These are phyloP conservation scores for Corylus avellana DNA, from an alignment of 306 rosid species.

Conservation along the genomic window DNA sequence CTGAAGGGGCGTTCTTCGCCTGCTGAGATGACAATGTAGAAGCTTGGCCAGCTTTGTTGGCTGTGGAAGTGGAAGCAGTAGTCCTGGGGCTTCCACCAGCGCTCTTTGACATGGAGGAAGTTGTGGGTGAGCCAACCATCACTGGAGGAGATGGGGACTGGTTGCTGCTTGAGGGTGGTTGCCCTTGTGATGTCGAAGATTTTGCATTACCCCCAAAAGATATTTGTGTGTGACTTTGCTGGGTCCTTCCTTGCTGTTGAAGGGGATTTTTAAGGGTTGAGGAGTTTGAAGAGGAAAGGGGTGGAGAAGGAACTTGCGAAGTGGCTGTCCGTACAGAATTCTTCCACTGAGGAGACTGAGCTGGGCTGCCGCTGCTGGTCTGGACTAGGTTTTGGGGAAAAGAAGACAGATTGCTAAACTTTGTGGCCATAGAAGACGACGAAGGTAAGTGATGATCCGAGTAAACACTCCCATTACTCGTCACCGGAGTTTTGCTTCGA, in stretches of 20 bases:
- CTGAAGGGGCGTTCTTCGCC: slow-evolving; percentile 50
- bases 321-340: slow-evolving; percentile 55
- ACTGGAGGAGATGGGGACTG: slow-evolving; percentile 82
- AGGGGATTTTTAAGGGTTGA: slow-evolving; percentile 57
- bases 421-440: slow-evolving; percentile 62
- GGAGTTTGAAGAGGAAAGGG: slow-evolving; percentile 64
- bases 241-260: slow-evolving; percentile 73
- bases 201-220: slow-evolving; percentile 80
- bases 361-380: slow-evolving; percentile 59
- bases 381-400: slow-evolving; percentile 77
- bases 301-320: slow-evolving; percentile 55
- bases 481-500: slow-evolving; percentile 56
- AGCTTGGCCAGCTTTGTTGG: slow-evolving; percentile 65
- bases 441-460: slow-evolving; percentile 72
- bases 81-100: slow-evolving; percentile 93
- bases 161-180: slow-evolving; percentile 52
- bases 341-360: slow-evolving; percentile 93
- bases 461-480: slow-evolving; percentile 71
- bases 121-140: slow-evolving; percentile 84
- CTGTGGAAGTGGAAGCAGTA: slow-evolving; percentile 52
- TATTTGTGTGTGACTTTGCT: slow-evolving; percentile 74
- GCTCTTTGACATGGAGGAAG: slow-evolving; percentile 78
- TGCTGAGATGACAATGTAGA: slow-evolving; percentile 74
- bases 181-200: slow-evolving; percentile 57
- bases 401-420: slow-evolving; percentile 68